These are phyloP conservation scores for Ophiognomonia clavigignenti-juglandacearum DNA, from an alignment of 2,329 filamentous ascomycete genomes.

Conservation along the genomic window DNA sequence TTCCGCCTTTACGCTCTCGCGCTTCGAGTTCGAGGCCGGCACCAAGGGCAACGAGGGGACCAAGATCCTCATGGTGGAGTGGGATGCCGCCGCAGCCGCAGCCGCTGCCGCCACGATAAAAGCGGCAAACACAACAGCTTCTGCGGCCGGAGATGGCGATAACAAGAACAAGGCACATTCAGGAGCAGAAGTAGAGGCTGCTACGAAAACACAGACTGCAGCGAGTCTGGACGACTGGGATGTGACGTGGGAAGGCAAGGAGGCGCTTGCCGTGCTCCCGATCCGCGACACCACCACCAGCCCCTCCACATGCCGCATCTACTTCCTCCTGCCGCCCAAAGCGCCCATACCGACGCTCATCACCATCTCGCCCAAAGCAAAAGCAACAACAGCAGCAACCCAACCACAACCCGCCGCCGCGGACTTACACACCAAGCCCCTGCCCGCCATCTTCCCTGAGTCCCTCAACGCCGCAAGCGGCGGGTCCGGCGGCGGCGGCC, in stretches of 20 bases:
- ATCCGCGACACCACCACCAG: constrained; percentile 50
- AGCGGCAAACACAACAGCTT: constrained; percentile 6
- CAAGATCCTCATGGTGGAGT: constrained; percentile 91
- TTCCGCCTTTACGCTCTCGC: constrained; percentile 56
- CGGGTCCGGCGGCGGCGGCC: too few species aligned
- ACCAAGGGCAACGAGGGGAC: constrained; percentile 71
- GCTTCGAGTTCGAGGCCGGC: constrained; percentile 81
- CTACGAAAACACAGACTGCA: neutral
- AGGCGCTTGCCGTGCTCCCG: constrained; percentile 54
- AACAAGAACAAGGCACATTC: too few species aligned
- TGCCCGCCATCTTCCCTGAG: constrained; percentile 81
- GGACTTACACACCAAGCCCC: constrained; percentile 65
- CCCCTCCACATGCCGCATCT: constrained; percentile 56
- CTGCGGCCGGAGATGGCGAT: too few species aligned
- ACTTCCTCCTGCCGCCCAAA: constrained; percentile 74
- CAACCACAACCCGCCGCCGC: constrained; percentile 23
- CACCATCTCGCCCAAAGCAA: constrained; percentile 48
- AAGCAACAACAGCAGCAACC: constrained; percentile 21
- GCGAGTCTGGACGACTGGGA: constrained; percentile 50
- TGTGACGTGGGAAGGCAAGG: constrained; percentile 80
- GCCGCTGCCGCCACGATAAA: neutral
- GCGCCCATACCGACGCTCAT: constrained; percentile 68
- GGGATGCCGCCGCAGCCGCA: constrained; percentile 48
- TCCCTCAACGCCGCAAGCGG: too few species aligned
- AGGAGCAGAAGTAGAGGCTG: constrained; percentile 6